Base-by-base conservation (phyloP, 441 rosid species). In the Biscutella laevigata region DNA sequence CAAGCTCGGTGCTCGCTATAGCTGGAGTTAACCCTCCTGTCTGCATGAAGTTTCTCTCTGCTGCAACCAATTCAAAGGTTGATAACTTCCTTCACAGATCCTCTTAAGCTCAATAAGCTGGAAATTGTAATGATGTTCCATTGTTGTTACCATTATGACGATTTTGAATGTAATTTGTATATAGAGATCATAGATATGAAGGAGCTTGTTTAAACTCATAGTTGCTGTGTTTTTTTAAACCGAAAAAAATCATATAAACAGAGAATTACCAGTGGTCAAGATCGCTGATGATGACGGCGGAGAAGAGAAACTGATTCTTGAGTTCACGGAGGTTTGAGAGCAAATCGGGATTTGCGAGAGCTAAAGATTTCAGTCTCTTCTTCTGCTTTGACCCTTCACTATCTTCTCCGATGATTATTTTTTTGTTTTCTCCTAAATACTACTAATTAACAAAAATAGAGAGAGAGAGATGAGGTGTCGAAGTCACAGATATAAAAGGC, bases 1-100 rank as follows among this genome's bases (percentile, higher is more conserved):
- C 94, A 0, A 77, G 75, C 71, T 77, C 94, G 1, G 81, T 90
- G 63, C 80, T 89, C 1, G 91, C 91, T 36, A 72, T 86, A 3
- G 86, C 75, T 0, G 80, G 88, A 4, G 69, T 82, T 4, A 63
- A 70, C 7, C 95, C 97, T 1, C 97, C 95, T 7, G 72, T 89
- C 29, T 86, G 95, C 81, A 86, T 89, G 97, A 84, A 82, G 74
- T 86, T 89, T 66, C 66, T 89, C 44, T 82, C 95, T 10, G 64
- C 83, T 54, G 59, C 71, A 42, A 57, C 68, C 10, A 77, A 79
- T 27, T 11, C 39, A 2, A 66, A 49, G 49, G 81, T 83, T 16
- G 79, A 74, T 35, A 35, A 9, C 0, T 76, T 83, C 69, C 58
- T 83, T 32, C 74, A 77, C 0, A 55, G 20, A 44, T 4, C 59